Base-by-base conservation (phyloP, 257 asterid genomes). In the Dorcoceras hygrometricum region DNA sequence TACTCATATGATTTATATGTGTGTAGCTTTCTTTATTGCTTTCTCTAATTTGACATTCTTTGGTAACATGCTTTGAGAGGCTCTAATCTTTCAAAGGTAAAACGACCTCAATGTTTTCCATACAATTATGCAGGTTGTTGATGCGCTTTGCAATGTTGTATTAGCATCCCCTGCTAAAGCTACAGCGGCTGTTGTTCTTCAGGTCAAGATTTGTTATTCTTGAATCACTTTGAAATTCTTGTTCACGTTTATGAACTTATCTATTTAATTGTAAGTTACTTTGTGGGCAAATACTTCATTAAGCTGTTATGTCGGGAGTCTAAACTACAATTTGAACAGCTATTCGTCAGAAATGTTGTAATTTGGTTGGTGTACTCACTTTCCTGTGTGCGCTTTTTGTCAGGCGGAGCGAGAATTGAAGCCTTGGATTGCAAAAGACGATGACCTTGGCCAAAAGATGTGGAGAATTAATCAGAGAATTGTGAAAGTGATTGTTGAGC, bases 401-500 rank as follows among this genome's bases (percentile, higher is more conserved):
- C 86, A 94, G 99, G 99, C 99, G 79, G 99, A 94, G 71, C 81
- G 88, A 87, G 99, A 90, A 78, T 66, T 94, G 74, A 87, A 90
- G 65, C 95, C 97, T 11, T 94, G 99, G 99, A 90, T 90, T 72
- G 85, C 97, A 43, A 90, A 94, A 79, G 97, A 94, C 39, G 97
- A 88, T 53, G 97, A 85, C 73, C 87, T 83, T 71, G 97, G 91
- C 70, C 96, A 88, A 78, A 88, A 86, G 81, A 82, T 88, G 96
- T 88, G 97, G 96, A 84, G 85, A 73, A 77, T 94, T 78, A 94
- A 94, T 80, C 99, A 90, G 72, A 82, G 97, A 48, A 88, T 94
- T 5, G 96, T 90, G 73, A 94, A 90, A 80, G 89, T 94, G 75
- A 81, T 94, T 26, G 96, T 85, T 62, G 97, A 90, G 83, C 66